Evolutionary conservation across 2,329 filamentous ascomycete species (phyloP), one percentile per base, ranked within the genome.

Genomic region (Stemphylium lycopersici): DNA sequence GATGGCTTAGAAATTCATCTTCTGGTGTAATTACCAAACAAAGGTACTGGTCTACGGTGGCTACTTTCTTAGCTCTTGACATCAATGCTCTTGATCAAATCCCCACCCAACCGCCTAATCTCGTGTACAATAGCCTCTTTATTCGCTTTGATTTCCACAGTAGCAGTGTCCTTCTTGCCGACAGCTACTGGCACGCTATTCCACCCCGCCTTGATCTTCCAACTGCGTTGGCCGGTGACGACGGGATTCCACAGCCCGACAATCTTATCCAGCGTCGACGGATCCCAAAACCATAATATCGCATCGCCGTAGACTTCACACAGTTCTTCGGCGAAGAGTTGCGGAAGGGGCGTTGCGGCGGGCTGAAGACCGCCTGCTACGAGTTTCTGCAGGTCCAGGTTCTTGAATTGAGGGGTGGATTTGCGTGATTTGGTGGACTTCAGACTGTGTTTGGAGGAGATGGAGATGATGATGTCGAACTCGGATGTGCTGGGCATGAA

Each of bases 401-500:
- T 97, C 77, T 96, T 96, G 81, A 88, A 97, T 26, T 82, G 81
- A 0, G 81, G 76, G 67, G 59, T 70, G 58, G 67, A 79, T 12
- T 63, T 68, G 48, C 67, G 67, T 32, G 63, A 69, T 53, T 65
- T 67, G 3, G 37, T 31, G 4, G 44, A 36, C 24, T 36, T 59
- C 79, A 55, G 48, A 39, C 84, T 71, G 44, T 78, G 78, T 61
- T 83, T 86, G 29, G 81, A 62, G 13, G 85, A 83, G 16, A 98
- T 79, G 68, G 88, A 84, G 49, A 99, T 79, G n/a, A 93, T 78
- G 59, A 98, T 88, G 72, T 98, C 91, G 73, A 93, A 99, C 61
- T 96, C 92, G 8, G 76, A 75, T 5, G 91, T 80, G 0, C 88
- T 85, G 3, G 89, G 81, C n/a, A 83, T 80, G 77, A 98, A 98